These are phyloP conservation scores for Colletotrichum liaoningense DNA, from an alignment of 2,329 filamentous ascomycete species.

Conservation along the genomic window DNA sequence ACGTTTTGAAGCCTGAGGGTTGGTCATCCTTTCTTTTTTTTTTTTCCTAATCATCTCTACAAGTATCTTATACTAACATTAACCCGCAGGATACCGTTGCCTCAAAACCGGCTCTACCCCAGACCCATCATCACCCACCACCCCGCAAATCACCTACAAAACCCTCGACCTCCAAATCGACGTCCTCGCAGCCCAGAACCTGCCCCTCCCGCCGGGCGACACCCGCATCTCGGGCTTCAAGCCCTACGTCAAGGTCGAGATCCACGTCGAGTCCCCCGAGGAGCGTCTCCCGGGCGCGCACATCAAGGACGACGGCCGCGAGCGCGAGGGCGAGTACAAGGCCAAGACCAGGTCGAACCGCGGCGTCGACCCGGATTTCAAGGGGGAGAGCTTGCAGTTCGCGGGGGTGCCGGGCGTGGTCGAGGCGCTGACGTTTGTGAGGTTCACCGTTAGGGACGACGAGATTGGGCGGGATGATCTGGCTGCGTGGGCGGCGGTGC, in stretches of 20 bases:
- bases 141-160: constrained; percentile 57
- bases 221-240: constrained; percentile 68
- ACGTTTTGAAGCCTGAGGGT: constrained; percentile 85
- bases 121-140: not conserved
- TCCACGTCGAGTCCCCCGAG: constrained; percentile 80
- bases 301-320: constrained; percentile 52
- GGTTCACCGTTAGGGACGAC: constrained; percentile 90
- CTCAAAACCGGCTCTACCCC: constrained; percentile 40
- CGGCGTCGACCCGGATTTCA: constrained; percentile 73
- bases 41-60: not conserved
- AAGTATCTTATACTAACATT: not conserved
- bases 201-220: constrained; percentile 72
- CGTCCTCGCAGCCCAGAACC: constrained; percentile 80
- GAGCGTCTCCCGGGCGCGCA: constrained; percentile 50
- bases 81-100: constrained; percentile 50
- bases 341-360: constrained; percentile 67
- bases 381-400: constrained; percentile 68
- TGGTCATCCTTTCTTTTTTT: constrained; percentile 24
- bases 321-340: constrained; percentile 63
- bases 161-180: constrained; percentile 78
- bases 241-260: constrained; percentile 85
- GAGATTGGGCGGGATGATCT: constrained; percentile 82
- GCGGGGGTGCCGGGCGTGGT: constrained; percentile 66
- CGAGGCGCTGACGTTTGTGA: constrained; percentile 77
- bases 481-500: constrained; percentile 89